Conservation (phyloP, 2,329 filamentous ascomycete species). For the Pyrenophora graminea region DNA sequence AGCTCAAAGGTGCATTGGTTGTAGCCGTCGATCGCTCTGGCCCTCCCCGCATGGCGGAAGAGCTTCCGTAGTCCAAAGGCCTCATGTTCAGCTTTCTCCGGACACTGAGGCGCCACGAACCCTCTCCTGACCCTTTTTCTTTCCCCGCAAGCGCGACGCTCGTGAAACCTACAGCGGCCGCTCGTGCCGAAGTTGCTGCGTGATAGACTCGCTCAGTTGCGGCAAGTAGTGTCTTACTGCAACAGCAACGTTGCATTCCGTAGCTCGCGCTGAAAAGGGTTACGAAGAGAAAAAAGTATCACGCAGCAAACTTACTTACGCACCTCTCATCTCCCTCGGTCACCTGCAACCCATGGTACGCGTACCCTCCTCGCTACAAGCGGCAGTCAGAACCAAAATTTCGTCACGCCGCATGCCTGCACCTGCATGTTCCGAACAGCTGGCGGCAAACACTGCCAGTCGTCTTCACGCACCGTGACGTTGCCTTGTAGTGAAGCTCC, state of each 20-base stretch:
- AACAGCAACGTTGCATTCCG: slow-evolving; percentile 5
- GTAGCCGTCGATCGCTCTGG: neutral
- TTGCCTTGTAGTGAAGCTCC: neutral
- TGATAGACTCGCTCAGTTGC: neutral
- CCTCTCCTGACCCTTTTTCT: neutral
- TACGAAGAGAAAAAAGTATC: neutral
- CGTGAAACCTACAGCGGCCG: too few relatives aligned
- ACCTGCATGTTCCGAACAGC: slow-evolving; percentile 6
- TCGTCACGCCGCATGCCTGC: neutral
- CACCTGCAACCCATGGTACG: neutral
- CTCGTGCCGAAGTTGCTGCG: neutral
- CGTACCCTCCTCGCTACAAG: slow-evolving; percentile 11
- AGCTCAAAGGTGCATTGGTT: neutral
- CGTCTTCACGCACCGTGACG: neutral
- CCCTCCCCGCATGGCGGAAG: neutral
- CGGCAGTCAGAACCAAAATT: slow-evolving; percentile 2
- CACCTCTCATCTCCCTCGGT: neutral
- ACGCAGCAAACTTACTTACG: neutral
- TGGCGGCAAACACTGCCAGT: neutral
- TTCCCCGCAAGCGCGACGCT: too few relatives aligned
- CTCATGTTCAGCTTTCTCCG: neutral
- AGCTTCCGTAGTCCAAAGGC: neutral
- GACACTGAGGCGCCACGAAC: neutral
- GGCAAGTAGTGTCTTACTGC: slow-evolving; percentile 4
- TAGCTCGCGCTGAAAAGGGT: slow-evolving; percentile 1